Evolutionary conservation across 768 basidiomycete species (phyloP), one percentile per base, ranked within the genome.

Genomic region (Lentinula lateritia): DNA sequence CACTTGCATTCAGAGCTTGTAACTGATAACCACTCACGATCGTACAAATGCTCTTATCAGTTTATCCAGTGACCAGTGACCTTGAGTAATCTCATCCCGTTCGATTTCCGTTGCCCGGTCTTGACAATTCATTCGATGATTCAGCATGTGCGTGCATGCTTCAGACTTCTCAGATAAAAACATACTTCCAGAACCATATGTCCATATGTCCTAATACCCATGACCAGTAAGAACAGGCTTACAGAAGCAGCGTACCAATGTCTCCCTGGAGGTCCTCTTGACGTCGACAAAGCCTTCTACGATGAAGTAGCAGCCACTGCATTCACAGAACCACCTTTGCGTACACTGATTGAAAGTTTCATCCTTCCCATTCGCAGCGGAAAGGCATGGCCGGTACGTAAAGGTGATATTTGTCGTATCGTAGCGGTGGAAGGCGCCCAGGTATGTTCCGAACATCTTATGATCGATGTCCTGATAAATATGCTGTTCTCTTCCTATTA

Each of bases 371-470:
- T 67, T 28, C 59, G 67, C 42, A 62, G 61, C 38, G 67, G 67
- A 12, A 65, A 56, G 53, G 67, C 67, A 20, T 68, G 67, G 67
- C 54, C 61, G 45, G 61, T 67, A 16, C 56, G 48, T 38, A 64
- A 64, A 50, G 67, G 67, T 13, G 60, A 67, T 57, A 60, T 68
- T 38, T 67, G 61, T 59, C 58, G 65, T 60, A 66, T 68, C 42
- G 67, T 55, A 28, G 65, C 67, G 13, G 55, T 62, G 23, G 66
- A 68, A 63, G 67, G 67, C 16, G 64, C 67, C 41, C 67, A 68
- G 60, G 67, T 68, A 35, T 32, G 60, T 60, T 20, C 23, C 12
- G n/a, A 20, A 23, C 50, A 23, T 54, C 46, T 52, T 23, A 32
- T 50, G 16, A 7, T n/a, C 12, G 45, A 20, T 46, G 45, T 9